A percentile compares a stretch with the other conserved stretches of the same genome.
Conservation (phyloP, 1,284 basidiomycete genomes). For the Boletus nobilissimus region DNA sequence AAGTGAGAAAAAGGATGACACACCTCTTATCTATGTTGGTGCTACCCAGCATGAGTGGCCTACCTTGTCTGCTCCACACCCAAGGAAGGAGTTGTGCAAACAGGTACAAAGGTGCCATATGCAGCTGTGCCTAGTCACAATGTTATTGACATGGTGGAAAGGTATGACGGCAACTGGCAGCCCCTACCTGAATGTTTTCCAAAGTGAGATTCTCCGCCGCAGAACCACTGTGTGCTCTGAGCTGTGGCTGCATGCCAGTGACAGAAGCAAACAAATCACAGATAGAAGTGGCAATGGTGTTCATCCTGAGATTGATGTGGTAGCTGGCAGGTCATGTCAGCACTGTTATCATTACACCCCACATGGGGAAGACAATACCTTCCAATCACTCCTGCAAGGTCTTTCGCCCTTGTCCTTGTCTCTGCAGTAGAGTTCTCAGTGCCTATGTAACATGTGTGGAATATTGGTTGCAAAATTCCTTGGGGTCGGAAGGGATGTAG, state of each 20-base stretch:
- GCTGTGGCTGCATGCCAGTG: conserved; percentile 84
- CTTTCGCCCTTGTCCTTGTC: conserved; percentile 87
- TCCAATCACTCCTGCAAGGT: conserved; percentile 89
- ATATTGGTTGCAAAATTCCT: conserved; percentile 89
- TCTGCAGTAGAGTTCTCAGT: conserved; percentile 94
- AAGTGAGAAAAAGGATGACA: conserved; percentile 19
- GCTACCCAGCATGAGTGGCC: conserved; percentile 92
- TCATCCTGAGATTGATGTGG: conserved; percentile 97
- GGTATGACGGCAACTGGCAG: background rate
- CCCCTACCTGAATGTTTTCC: conserved; percentile 91
- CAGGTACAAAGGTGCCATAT: conserved; percentile 97
- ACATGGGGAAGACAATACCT: conserved; percentile 59
- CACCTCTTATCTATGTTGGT: conserved; percentile 98
- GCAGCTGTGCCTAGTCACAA: conserved; percentile 75
- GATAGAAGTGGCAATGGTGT: too few species aligned
- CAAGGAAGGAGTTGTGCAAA: conserved; percentile 97
- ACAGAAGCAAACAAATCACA: too few species aligned
- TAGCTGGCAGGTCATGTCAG: conserved; percentile 64
- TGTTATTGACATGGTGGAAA: background rate
- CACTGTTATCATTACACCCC: background rate
- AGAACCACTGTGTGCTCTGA: conserved; percentile 87
- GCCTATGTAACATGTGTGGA: conserved; percentile 99
- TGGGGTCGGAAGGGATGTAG: conserved; percentile 87
- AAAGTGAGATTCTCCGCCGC: conserved; percentile 93
- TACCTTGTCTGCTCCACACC: conserved; percentile 86